phyloP scores from a whole-genome alignment of 306 rosid genomes.

The Psophocarpus tetragonolobus region DNA sequence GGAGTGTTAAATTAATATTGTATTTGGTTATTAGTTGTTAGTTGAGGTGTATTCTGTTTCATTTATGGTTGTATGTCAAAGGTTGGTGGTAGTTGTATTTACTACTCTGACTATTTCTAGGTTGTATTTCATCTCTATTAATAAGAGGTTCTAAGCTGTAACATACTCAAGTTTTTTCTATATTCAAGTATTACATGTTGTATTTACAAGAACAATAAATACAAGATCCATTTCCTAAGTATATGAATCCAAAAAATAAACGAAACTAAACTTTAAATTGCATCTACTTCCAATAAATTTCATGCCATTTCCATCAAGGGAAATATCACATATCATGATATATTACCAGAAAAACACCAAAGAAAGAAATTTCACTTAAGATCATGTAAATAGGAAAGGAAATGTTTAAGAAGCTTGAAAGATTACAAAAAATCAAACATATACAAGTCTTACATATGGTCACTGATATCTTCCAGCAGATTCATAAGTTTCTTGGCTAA shows the following conservation, averaged over 20 bases:
- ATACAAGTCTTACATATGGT: conserved; percentile 63
- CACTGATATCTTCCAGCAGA: conserved; percentile 88
- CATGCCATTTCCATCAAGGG: background rate
- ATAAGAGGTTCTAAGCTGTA: too few species aligned
- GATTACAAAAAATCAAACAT: background rate
- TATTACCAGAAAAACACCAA: background rate
- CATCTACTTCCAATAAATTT: background rate
- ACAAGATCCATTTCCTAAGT: background rate
- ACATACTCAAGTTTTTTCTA: too few species aligned
- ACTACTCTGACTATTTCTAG: too few species aligned
- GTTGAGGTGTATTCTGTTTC: too few species aligned
- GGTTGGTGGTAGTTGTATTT: too few species aligned
- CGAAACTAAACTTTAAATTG: background rate
- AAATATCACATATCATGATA: background rate
- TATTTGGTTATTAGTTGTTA: too few species aligned
- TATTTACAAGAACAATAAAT: background rate
- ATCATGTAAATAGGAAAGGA: background rate
- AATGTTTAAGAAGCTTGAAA: conserved; percentile 5
- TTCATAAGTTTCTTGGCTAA: conserved; percentile 97
- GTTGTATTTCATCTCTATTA: too few species aligned
- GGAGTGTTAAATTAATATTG: too few species aligned
- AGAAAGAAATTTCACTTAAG: background rate
- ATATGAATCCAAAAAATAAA: background rate
- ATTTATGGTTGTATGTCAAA: too few species aligned
- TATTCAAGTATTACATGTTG: too few species aligned